Base-by-base conservation (phyloP, 306 rosid genomes). In the Lagenaria siceraria region DNA sequence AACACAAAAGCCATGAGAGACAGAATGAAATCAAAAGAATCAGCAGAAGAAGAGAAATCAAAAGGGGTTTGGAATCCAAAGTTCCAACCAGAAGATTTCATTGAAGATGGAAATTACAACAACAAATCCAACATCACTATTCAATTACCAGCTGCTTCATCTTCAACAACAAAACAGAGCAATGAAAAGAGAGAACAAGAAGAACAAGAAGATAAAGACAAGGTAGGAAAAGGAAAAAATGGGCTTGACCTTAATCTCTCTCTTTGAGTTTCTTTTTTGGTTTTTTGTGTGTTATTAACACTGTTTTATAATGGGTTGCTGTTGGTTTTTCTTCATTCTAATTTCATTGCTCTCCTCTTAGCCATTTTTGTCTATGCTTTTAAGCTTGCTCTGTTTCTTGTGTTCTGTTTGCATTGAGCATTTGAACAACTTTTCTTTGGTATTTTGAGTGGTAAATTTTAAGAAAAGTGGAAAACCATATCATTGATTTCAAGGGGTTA, bases 51-150 rank as follows among this genome's bases (percentile, higher is more conserved):
- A 63, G 74, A 84, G 25, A 58, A 77, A 53, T 79, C 74, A 0
- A 53, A 27, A 75, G 78, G 83, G 9, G 60, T 83, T 68, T 91
- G 98, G 98, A 84, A 80, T 40, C 98, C 94, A 17, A 79, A 77
- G 59, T 93, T 93, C 75, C 86, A 84, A 73, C 89, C 90, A 17
- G 92, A 91, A 78, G 98, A 94, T 81, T 91, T 94, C 86, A 82
- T 83, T 40, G 25, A 35, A 63, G 69, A 62, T 65, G 43, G 65
- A 10, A 21, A 56, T 2, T 6, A 33, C 61, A 43, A 55, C 1
- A 54, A 11, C 4, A 78, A 68, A 12, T 35, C 9, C 43, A 71
- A 60, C 35, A 18, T 1, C 7, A 25, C 18, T 15, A 3, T 35
- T 64, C 48, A 33, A 35, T 10, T 19, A 18, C 2, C 43, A 33